A percentile compares a stretch with the other conserved stretches of the same genome.
These are phyloP conservation scores for Tuber aestivum DNA, from an alignment of 495 filamentous ascomycete species.

Conservation along the genomic window DNA sequence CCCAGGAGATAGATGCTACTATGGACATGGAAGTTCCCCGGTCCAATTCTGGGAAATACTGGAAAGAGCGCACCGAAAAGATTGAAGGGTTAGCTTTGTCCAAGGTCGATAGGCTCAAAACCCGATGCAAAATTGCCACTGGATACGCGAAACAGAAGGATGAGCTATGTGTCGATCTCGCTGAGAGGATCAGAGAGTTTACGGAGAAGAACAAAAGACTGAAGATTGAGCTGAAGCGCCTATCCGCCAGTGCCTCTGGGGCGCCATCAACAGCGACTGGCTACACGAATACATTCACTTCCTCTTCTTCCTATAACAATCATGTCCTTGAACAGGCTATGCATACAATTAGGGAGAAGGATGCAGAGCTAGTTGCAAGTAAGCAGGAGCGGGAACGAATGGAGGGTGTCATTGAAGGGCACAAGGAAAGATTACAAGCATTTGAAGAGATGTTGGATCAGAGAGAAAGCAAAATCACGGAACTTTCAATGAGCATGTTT, in stretches of 20 bases:
- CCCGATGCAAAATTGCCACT: constrained; percentile 76
- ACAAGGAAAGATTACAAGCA: constrained; percentile 45
- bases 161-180: constrained; percentile 63
- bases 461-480: constrained; percentile 40
- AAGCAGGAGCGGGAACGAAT: constrained; percentile 57
- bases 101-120: constrained; percentile 71
- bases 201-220: constrained; percentile 53
- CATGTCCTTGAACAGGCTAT: constrained; percentile 43
- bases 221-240: constrained; percentile 47
- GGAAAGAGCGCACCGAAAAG: constrained; percentile 82
- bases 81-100: constrained; percentile 73
- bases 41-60: constrained; percentile 82
- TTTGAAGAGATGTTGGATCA: constrained; percentile 38
- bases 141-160: constrained; percentile 89
- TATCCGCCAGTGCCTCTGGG: constrained; percentile 22
- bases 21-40: constrained; percentile 72
- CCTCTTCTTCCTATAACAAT: constrained; percentile 19
- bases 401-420: constrained; percentile 51
- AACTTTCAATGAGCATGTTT: constrained; percentile 41
- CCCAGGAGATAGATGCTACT: constrained; percentile 57
- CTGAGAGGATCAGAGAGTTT: constrained; percentile 63
- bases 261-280: constrained; percentile 34
- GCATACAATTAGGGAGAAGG: constrained; percentile 58
- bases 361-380: constrained; percentile 50
- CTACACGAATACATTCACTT: constrained; percentile 2